Evolutionary conservation across 2,329 filamentous ascomycete genomes (phyloP).

Genomic region (Eutypella sp.): DNA sequence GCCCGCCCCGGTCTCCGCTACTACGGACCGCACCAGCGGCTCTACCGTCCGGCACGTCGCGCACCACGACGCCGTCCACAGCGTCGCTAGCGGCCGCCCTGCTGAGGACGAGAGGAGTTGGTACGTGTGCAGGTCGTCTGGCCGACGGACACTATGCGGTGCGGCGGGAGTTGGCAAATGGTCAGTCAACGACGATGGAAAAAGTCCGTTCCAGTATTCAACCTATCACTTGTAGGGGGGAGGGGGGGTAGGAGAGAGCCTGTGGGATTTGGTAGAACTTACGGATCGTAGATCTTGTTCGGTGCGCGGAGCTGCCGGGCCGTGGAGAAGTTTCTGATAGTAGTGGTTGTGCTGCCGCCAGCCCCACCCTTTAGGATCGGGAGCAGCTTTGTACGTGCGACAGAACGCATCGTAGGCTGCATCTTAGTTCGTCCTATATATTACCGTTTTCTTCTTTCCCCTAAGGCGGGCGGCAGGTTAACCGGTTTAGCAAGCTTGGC

Average conservation of each 20-base stretch:
- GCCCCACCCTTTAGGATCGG: slow-evolving; percentile 4
- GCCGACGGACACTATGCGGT: slow-evolving; percentile 44
- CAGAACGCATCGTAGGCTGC: slow-evolving; percentile 4
- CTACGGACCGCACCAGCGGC: slow-evolving; percentile 43
- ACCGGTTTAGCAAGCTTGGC: too few relatives aligned
- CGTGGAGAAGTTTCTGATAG: slow-evolving; percentile 21
- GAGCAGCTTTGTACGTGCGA: slow-evolving; percentile 3
- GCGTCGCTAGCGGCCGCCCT: slow-evolving; percentile 50
- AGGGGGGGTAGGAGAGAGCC: too few relatives aligned
- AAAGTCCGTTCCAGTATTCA: too few relatives aligned
- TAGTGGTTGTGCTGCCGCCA: not conserved
- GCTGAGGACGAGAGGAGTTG: slow-evolving; percentile 50
- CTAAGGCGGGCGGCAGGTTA: too few relatives aligned
- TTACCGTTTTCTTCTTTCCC: too few relatives aligned
- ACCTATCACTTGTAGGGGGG: too few relatives aligned
- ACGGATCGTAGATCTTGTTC: slow-evolving; percentile 39
- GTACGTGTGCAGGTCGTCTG: slow-evolving; percentile 50
- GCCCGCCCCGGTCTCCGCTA: slow-evolving; percentile 47
- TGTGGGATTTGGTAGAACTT: slow-evolving; percentile 19
- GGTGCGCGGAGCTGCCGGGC: slow-evolving; percentile 20
- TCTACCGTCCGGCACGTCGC: slow-evolving; percentile 46
- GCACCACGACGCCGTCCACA: slow-evolving; percentile 58
- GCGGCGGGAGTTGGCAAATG: slow-evolving; percentile 3
- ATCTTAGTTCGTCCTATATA: too few relatives aligned
- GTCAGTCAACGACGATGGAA: not conserved